phyloP scores from a whole-genome alignment of 2,329 filamentous ascomycete species.

The Sporothrix inflata region DNA sequence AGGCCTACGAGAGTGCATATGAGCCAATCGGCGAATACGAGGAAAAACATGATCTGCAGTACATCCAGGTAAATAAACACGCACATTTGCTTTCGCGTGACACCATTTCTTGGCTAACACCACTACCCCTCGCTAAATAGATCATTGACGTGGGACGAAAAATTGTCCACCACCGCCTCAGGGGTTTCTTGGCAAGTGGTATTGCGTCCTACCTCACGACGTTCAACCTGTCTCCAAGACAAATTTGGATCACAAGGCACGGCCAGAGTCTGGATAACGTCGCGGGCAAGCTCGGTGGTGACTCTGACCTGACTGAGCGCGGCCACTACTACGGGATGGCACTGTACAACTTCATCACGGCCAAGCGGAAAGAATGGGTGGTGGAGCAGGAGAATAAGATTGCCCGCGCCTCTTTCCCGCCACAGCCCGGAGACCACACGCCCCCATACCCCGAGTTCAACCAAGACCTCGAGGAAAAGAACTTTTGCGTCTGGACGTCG shows the following conservation, averaged over 20 bases:
- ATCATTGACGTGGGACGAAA: constrained; percentile 98
- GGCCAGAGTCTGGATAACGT: constrained; percentile 90
- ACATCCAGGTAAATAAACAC: constrained; percentile 67
- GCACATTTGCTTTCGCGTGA: background rate
- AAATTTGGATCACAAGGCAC: constrained; percentile 98
- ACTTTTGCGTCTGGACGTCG: constrained; percentile 97
- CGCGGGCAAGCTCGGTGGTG: constrained; percentile 84
- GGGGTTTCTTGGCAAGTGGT: constrained; percentile 87
- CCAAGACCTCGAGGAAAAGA: constrained; percentile 73
- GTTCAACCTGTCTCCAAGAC: constrained; percentile 91
- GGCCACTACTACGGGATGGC: constrained; percentile 79
- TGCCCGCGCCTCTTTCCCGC: constrained; percentile 80
- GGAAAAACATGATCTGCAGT: constrained; percentile 87
- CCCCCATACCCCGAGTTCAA: constrained; percentile 89
- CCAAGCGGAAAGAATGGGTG: constrained; percentile 80
- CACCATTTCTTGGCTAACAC: background rate
- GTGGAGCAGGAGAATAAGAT: constrained; percentile 78
- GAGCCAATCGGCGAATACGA: constrained; percentile 88
- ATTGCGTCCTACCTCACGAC: constrained; percentile 95
- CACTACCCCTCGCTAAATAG: constrained; percentile 42
- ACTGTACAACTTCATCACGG: constrained; percentile 80
- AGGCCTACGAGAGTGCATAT: constrained; percentile 92
- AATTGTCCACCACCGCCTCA: constrained; percentile 85
- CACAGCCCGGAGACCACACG: constrained; percentile 85
- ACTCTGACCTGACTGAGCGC: constrained; percentile 80